phyloP scores from a whole-genome alignment of 2,329 filamentous ascomycete genomes.

The Dryadomyces sulphureus region DNA sequence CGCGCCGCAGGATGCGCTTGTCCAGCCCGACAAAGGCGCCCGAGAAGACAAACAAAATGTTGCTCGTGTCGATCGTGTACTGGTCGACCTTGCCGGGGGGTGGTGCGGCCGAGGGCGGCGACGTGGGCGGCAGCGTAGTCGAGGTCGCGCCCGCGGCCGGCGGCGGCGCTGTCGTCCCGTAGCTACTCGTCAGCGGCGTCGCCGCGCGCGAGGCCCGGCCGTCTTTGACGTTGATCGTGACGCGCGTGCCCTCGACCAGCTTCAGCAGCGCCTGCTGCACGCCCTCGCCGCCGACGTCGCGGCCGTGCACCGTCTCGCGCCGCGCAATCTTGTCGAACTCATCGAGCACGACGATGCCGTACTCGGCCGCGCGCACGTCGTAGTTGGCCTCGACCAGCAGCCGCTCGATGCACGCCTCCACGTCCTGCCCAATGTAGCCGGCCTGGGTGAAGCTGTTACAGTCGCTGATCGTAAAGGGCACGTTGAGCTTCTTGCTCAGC shows the following conservation, averaged over 20 bases:
- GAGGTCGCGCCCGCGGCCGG: slow-evolving; percentile 17
- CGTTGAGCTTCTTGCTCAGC: slow-evolving; percentile 79
- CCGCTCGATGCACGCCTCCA: slow-evolving; percentile 87
- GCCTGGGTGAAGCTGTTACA: slow-evolving; percentile 94
- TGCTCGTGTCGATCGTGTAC: slow-evolving; percentile 75
- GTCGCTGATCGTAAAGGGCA: slow-evolving; percentile 90
- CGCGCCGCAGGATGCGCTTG: slow-evolving; percentile 73
- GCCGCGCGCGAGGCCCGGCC: slow-evolving; percentile 36
- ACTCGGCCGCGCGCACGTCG: slow-evolving; percentile 68
- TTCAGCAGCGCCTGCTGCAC: slow-evolving; percentile 93
- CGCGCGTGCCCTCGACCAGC: slow-evolving; percentile 87
- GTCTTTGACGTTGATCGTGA: slow-evolving; percentile 81
- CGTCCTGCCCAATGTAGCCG: slow-evolving; percentile 94
- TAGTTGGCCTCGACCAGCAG: slow-evolving; percentile 84
- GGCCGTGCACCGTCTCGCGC: slow-evolving; percentile 71
- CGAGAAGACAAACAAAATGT: slow-evolving; percentile 94
- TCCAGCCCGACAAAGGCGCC: slow-evolving; percentile 90
- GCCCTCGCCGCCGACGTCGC: slow-evolving; percentile 90
- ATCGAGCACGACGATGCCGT: slow-evolving; percentile 88
- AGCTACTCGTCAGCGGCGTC: slow-evolving; percentile 37
- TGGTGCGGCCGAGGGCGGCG: slow-evolving; percentile 31
- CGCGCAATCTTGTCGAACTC: slow-evolving; percentile 96
- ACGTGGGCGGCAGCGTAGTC: slow-evolving; percentile 23
- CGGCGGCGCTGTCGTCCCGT: slow-evolving; percentile 23
- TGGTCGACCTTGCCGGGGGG: slow-evolving; percentile 38